phyloP scores from a whole-genome alignment of 1,139 yeast genomes.

The Geotrichum reessii region DNA sequence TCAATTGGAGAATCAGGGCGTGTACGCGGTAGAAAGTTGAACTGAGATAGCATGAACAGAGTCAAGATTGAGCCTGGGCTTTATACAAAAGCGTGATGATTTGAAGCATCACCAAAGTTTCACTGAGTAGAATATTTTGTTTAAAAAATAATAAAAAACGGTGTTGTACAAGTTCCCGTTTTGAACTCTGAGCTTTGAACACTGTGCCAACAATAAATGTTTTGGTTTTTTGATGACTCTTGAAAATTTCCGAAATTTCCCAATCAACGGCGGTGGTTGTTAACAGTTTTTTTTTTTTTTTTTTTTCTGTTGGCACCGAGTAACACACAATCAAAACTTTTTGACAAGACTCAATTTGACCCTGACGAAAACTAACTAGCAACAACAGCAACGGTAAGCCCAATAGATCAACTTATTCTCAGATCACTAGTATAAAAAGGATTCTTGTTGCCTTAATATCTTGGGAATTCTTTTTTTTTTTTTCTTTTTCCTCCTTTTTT shows the following conservation, averaged over 20 bases:
- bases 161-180: background rate
- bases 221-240: too few species aligned
- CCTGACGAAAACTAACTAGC: background rate
- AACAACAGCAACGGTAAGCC: background rate
- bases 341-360: background rate
- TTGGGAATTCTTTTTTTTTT: slow-evolving; percentile 4
- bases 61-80: too few species aligned
- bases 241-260: too few species aligned
- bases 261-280: too few species aligned
- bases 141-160: background rate
- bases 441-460: too few species aligned
- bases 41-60: too few species aligned
- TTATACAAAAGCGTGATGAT: too few species aligned
- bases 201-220: background rate
- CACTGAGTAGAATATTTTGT: background rate
- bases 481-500: slow-evolving; percentile 14
- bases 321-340: background rate
- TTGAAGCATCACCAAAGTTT: background rate
- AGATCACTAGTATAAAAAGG: slow-evolving; percentile 4
- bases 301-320: background rate
- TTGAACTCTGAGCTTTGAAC: background rate
- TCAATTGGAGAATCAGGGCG: too few species aligned
- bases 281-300: background rate
- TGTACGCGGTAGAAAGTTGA: too few species aligned
- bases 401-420: background rate